A percentile compares a stretch with the other conserved stretches of the same genome.
These are phyloP conservation scores for Gautieria morchelliformis DNA, from an alignment of 768 basidiomycete genomes.

Conservation along the genomic window DNA sequence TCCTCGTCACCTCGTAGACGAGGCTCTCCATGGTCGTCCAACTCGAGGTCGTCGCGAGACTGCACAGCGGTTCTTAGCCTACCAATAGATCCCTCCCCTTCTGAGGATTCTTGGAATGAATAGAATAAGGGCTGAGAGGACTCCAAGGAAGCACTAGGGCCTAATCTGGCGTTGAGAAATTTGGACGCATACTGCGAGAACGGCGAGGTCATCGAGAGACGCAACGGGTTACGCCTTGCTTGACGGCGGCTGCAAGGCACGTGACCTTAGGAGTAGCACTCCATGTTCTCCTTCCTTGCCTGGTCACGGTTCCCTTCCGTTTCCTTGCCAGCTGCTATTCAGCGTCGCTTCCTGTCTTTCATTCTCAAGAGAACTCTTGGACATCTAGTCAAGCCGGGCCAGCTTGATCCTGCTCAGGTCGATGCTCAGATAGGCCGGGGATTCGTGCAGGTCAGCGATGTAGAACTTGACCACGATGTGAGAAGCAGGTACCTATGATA, in stretches of 20 bases:
- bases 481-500: slow-evolving; percentile 21
- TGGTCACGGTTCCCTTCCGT: slow-evolving; percentile 20
- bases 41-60: slow-evolving; percentile 48
- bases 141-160: slow-evolving; percentile 37
- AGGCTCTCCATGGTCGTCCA: slow-evolving; percentile 27
- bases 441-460: slow-evolving; percentile 73
- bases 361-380: slow-evolving; percentile 76
- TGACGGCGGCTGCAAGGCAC: neutral
- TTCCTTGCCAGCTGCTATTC: slow-evolving; percentile 43
- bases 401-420: slow-evolving; percentile 77
- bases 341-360: slow-evolving; percentile 85
- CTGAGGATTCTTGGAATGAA: slow-evolving; percentile 61
- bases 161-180: slow-evolving; percentile 56
- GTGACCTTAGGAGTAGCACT: neutral
- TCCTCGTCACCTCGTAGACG: slow-evolving; percentile 49
- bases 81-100: slow-evolving; percentile 48
- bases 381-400: slow-evolving; percentile 80
- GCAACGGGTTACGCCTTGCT: neutral
- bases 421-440: slow-evolving; percentile 92
- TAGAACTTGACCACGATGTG: slow-evolving; percentile 71
- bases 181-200: slow-evolving; percentile 55
- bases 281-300: slow-evolving; percentile 8
- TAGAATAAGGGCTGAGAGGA: slow-evolving; percentile 77
- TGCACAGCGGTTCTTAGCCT: slow-evolving; percentile 24
- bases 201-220: slow-evolving; percentile 4